Base-by-base conservation (phyloP, 1,139 yeast genomes). In the Barnettozyma hawaiiensis region DNA sequence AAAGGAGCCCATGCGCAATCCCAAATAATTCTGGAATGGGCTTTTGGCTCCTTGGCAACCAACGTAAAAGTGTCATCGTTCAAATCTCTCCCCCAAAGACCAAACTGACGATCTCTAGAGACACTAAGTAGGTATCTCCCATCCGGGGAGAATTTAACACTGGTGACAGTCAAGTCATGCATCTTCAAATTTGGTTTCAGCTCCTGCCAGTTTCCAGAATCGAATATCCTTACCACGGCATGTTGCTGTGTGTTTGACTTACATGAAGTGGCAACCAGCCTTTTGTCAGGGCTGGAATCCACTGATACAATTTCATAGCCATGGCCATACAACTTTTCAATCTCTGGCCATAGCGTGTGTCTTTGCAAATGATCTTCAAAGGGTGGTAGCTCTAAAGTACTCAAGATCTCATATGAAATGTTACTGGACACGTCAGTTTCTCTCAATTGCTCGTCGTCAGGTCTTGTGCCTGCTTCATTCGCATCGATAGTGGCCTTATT, bases 21-120 rank as follows among this genome's bases (percentile, higher is more conserved):
- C 98, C 98, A 94, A 39, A 94, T 78, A 54, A 94, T 92, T 63
- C 97, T 78, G 8, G 83, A 65, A 58, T 94, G 98, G 1, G 97
- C 96, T 58, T 85, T 87, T 35, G 72, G 69, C 47, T 75, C 75
- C 7, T 72, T 63, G 39, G 71, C 60, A 26, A 64, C 65, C 48
- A 84, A 70, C 24, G 58, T 54, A 43, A 63, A 66, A 3, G 68
- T 69, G 10, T 63, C 57, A n/a, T 55, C 58, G n/a, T 62, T 70
- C 31, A 66, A 61, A 8, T 57, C 55, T 44, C 82, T 70, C 50
- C 64, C 62, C 96, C 96, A 92, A 33, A 92, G 57, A 27, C 90
- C 79, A 66, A 84, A 80, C 55, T 80, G 84, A 55, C 99, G 76
- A 65, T 94, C 99, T 61, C 98, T 80, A 19, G 96, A 83, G 9